These are phyloP conservation scores for Cryphonectria japonica DNA, from an alignment of 2,329 filamentous ascomycete genomes.

Conservation along the genomic window DNA sequence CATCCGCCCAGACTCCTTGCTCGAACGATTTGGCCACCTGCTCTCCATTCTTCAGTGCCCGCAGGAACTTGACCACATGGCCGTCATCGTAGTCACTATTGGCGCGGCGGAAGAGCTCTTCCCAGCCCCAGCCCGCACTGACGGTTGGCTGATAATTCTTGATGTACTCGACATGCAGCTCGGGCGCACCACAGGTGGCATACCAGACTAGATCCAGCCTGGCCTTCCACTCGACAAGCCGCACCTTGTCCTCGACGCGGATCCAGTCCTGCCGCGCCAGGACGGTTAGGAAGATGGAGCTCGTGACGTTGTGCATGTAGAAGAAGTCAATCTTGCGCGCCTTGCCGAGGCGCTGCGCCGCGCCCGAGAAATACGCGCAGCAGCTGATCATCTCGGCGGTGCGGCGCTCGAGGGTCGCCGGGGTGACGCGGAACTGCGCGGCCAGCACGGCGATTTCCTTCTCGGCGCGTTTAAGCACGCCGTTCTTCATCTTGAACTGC, in stretches of 20 bases:
- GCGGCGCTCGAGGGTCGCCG: slow-evolving; percentile 41
- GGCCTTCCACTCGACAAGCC: slow-evolving; percentile 69
- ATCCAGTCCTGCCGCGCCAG: slow-evolving; percentile 40
- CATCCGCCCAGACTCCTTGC: slow-evolving; percentile 23
- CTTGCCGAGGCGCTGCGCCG: slow-evolving; percentile 56
- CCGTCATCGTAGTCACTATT: slow-evolving; percentile 39
- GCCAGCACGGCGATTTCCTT: slow-evolving; percentile 60
- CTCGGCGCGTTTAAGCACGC: slow-evolving; percentile 58
- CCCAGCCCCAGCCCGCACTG: slow-evolving; percentile 35
- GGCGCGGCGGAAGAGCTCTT: slow-evolving; percentile 34
- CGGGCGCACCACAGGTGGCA: slow-evolving; percentile 57
- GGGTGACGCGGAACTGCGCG: slow-evolving; percentile 49
- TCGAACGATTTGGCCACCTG: slow-evolving; percentile 31
- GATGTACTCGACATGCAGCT: slow-evolving; percentile 31
- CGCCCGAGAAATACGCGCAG: slow-evolving; percentile 33
- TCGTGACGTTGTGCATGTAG: slow-evolving; percentile 42
- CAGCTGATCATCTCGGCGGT: slow-evolving; percentile 37
- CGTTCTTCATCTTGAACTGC: slow-evolving; percentile 59
- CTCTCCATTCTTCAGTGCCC: slow-evolving; percentile 40
- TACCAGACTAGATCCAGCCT: slow-evolving; percentile 68
- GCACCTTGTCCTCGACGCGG: slow-evolving; percentile 47
- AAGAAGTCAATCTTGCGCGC: slow-evolving; percentile 71
- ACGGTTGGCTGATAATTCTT: slow-evolving; percentile 27
- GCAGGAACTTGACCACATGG: slow-evolving; percentile 41
- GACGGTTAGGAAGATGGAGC: slow-evolving; percentile 38